Base-by-base conservation (phyloP, 1,284 basidiomycete species). In the Retiboletus flavoniger region DNA sequence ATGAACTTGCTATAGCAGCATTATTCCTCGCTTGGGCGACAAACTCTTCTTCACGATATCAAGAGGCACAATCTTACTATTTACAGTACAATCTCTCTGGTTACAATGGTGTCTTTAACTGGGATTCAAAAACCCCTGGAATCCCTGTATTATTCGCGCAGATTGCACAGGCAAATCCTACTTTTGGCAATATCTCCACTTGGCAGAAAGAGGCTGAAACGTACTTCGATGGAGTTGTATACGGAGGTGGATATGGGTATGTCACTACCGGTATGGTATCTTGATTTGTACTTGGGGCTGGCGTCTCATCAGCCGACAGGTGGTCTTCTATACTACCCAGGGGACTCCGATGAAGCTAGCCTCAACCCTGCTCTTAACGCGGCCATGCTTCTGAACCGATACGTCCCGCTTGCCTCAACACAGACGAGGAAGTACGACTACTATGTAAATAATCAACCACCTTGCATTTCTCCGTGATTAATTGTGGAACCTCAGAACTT, bases 361-460 rank as follows among this genome's bases (percentile, higher is more conserved):
- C 76, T 96, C 38, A 95, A 96, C 66, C 93, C 93, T 16, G 87
- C 93, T 0, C 74, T 95, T 60, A 95, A 94, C 56, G 82, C 85
- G 2, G 91, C 93, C 0, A 91, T 92, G 84, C 75, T 96, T 42
- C 72, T 95, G 62, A 77, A 80, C 39, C 81, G 87, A 63, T 95
- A 93, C 67, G 84, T 87, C 0, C 84, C 84, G 11, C 74, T 95
- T 53, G 86, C 90, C 0, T 84, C 87, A 0, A 83, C 75, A 6
- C 64, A 74, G 1, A 76, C 76, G 35, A 91, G 87, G 72, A 77
- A 76, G 40, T 67, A 73, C 10, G 65, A 78, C 2, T 95, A 95
- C 66, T 72, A 77, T 58, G 89, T 87, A 62, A 64, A 72, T 68
- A 13, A 5, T 11, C 21, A 19, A 31, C 7, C 9, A 24, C 17